Conservation (phyloP, 129 eudicot genomes). For the Artemisia annua region DNA sequence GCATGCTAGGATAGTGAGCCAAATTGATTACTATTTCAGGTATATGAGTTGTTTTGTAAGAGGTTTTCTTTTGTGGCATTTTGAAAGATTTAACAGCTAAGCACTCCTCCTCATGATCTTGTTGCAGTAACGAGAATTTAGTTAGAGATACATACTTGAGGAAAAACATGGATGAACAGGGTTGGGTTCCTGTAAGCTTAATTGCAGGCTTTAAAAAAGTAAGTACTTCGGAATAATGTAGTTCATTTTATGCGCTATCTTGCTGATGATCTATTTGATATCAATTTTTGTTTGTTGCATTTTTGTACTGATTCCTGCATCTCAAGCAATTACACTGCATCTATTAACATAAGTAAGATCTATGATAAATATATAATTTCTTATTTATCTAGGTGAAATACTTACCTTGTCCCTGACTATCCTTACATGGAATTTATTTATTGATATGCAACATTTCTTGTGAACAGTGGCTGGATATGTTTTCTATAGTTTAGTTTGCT, state of each 20-base stretch:
- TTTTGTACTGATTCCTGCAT: not conserved
- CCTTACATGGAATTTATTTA: not conserved
- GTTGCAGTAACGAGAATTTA: slow-evolving; percentile 75
- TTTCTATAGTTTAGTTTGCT: not conserved
- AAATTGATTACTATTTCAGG: slow-evolving; percentile 91
- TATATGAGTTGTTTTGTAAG: slow-evolving; percentile 5
- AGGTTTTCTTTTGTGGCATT: not conserved
- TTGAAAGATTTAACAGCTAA: slow-evolving; percentile 16
- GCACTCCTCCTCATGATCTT: slow-evolving; percentile 6
- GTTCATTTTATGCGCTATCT: not conserved
- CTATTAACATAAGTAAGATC: not conserved
- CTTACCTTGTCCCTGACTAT: not conserved
- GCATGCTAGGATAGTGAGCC: slow-evolving; percentile 56
- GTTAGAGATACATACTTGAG: slow-evolving; percentile 67
- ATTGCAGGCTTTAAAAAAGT: slow-evolving; percentile 80
- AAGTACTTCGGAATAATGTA: slow-evolving; percentile 21
- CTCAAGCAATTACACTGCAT: not conserved
- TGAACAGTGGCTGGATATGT: not conserved
- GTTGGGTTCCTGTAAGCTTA: slow-evolving; percentile 75
- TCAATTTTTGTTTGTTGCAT: not conserved
- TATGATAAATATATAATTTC: not conserved
- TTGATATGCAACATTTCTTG: not conserved
- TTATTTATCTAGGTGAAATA: not conserved
- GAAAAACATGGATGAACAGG: slow-evolving; percentile 70
- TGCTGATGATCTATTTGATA: not conserved